Evolutionary conservation across 2,329 filamentous ascomycete species (phyloP).

Genomic region (Aspergillus aculeatinus): DNA sequence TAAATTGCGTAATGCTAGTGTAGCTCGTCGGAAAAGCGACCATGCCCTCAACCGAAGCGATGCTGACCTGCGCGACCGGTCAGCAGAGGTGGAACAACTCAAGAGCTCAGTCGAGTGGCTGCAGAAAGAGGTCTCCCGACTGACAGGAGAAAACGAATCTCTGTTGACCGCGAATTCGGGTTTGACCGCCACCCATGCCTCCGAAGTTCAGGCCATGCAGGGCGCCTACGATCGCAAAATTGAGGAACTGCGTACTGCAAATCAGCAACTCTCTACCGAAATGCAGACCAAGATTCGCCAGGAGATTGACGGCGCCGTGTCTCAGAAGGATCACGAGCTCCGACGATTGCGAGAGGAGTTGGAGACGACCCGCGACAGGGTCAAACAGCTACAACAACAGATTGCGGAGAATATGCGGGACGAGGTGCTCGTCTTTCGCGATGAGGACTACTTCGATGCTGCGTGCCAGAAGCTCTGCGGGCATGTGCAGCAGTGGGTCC

Average conservation of each 20-base stretch:
- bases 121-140: slow-evolving; percentile 74
- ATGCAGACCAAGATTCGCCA: slow-evolving; percentile 62
- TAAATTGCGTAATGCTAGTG: slow-evolving; percentile 55
- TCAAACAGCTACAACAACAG: slow-evolving; percentile 59
- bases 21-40: slow-evolving; percentile 55
- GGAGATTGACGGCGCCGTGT: slow-evolving; percentile 64
- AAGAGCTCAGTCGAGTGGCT: slow-evolving; percentile 75
- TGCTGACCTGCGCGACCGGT: slow-evolving; percentile 72
- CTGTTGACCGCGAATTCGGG: slow-evolving; percentile 75
- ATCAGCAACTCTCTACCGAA: slow-evolving; percentile 61
- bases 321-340: slow-evolving; percentile 82
- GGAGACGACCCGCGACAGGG: slow-evolving; percentile 64
- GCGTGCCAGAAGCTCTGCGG: slow-evolving; percentile 93
- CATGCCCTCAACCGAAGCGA: slow-evolving; percentile 64
- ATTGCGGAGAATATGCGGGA: slow-evolving; percentile 61
- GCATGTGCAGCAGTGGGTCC: slow-evolving; percentile 95
- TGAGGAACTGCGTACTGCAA: slow-evolving; percentile 63
- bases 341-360: slow-evolving; percentile 74
- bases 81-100: slow-evolving; percentile 81
- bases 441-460: slow-evolving; percentile 93
- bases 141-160: slow-evolving; percentile 79
- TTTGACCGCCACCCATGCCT: slow-evolving; percentile 72
- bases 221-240: slow-evolving; percentile 67
- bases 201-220: slow-evolving; percentile 65
- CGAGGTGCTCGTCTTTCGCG: slow-evolving; percentile 74